These are phyloP conservation scores for Fusarium phyllophilum DNA, from an alignment of 2,329 filamentous ascomycete species.

Conservation along the genomic window DNA sequence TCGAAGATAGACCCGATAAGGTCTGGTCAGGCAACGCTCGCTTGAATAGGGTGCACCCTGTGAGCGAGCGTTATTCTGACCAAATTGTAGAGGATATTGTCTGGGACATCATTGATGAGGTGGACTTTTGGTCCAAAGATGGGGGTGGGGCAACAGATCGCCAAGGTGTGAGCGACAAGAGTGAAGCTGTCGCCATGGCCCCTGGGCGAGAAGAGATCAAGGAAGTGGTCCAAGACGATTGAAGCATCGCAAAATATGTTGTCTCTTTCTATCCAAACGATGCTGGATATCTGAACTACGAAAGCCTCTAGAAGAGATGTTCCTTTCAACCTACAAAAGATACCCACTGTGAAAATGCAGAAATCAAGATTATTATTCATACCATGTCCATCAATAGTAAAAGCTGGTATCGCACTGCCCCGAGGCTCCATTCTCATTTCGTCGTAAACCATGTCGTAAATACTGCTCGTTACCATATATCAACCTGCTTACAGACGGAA, in stretches of 20 bases:
- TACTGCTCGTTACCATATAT: slow-evolving; percentile 23
- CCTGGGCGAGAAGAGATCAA: slow-evolving; percentile 68
- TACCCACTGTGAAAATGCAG: slow-evolving; percentile 44
- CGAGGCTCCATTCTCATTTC: slow-evolving; percentile 12
- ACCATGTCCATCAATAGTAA: slow-evolving; percentile 12
- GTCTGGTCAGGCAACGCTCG: slow-evolving; percentile 37
- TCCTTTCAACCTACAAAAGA: slow-evolving; percentile 27
- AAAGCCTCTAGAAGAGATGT: neutral
- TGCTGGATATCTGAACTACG: neutral
- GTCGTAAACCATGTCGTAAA: slow-evolving; percentile 26
- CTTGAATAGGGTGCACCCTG: slow-evolving; percentile 60
- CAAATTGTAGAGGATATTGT: slow-evolving; percentile 95
- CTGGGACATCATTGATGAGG: slow-evolving; percentile 93
- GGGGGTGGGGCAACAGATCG: slow-evolving; percentile 61
- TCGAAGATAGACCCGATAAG: slow-evolving; percentile 61
- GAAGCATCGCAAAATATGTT: slow-evolving; percentile 14
- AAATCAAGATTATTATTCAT: slow-evolving; percentile 28
- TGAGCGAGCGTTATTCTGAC: slow-evolving; percentile 86
- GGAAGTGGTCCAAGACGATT: slow-evolving; percentile 73
- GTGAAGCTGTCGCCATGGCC: slow-evolving; percentile 55
- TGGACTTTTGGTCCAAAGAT: slow-evolving; percentile 87
- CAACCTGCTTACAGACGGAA: neutral
- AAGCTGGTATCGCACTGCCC: slow-evolving; percentile 21
- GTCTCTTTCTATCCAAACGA: neutral
- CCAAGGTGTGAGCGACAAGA: slow-evolving; percentile 57